Evolutionary conservation across 331 rosid genomes (phyloP).

Genomic region (Pyracantha coccinea): DNA sequence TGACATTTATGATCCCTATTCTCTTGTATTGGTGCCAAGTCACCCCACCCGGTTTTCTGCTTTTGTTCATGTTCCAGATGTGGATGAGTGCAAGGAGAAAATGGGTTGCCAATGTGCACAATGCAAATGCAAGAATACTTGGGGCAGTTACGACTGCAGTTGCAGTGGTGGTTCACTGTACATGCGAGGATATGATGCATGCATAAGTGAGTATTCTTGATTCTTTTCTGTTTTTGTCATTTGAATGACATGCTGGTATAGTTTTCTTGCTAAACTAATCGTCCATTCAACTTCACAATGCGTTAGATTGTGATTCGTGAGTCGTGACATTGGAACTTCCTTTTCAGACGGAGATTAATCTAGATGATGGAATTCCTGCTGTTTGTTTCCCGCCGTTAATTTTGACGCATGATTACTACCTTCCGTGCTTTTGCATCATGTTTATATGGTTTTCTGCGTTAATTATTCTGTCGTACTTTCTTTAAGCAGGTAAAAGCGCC

Average conservation of each 20-base stretch:
- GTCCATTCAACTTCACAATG: neutral
- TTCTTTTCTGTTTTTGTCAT: neutral
- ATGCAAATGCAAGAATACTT: constrained; percentile 78
- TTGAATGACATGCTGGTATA: neutral
- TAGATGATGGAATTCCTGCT: neutral
- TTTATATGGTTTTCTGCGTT: neutral
- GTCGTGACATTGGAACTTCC: neutral
- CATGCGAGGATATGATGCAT: constrained; percentile 61
- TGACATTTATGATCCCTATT: neutral
- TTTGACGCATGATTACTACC: neutral
- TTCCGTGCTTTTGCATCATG: neutral
- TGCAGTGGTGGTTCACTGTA: constrained; percentile 61
- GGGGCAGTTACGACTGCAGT: constrained; percentile 90
- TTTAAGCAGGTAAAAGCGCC: constrained; percentile 26
- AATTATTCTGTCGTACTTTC: neutral
- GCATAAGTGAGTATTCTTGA: constrained; percentile 48
- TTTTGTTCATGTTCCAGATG: constrained; percentile 43
- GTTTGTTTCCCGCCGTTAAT: too few species aligned
- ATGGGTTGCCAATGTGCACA: constrained; percentile 70
- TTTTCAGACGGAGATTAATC: neutral
- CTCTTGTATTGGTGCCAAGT: neutral
- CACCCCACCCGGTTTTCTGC: neutral
- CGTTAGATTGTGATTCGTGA: too few species aligned
- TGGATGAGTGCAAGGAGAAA: constrained; percentile 81
- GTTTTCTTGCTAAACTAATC: neutral